These are phyloP conservation scores for Claviceps arundinis DNA, from an alignment of 2,329 filamentous ascomycete genomes.

Conservation along the genomic window DNA sequence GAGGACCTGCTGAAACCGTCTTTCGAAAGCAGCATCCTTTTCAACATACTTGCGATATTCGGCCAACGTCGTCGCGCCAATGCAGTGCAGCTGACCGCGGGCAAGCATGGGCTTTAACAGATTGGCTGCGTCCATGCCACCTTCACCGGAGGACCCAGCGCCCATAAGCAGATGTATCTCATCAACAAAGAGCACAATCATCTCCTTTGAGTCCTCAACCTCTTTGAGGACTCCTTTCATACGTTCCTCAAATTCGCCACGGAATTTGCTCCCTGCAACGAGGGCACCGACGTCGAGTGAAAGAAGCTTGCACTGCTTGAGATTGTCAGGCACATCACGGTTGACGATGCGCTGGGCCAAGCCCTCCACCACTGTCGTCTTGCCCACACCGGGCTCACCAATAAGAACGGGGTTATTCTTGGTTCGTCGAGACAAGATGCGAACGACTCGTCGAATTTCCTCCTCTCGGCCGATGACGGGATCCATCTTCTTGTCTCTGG, in stretches of 20 bases:
- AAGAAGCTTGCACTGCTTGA: constrained; percentile 84
- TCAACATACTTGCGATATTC: constrained; percentile 99
- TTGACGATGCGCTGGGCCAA: constrained; percentile 93
- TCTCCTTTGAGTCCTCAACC: constrained; percentile 86
- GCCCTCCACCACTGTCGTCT: constrained; percentile 95
- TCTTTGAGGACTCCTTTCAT: constrained; percentile 99
- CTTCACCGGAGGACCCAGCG: constrained; percentile 84
- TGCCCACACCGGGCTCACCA: constrained; percentile 94
- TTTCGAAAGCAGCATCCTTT: constrained; percentile 95
- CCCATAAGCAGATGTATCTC: constrained; percentile 99
- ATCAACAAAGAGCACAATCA: constrained; percentile 95
- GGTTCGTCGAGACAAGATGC: constrained; percentile 82
- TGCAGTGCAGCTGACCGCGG: constrained; percentile 91
- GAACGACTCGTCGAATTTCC: constrained; percentile 82
- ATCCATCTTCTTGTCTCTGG: constrained; percentile 93
- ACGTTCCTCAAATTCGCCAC: constrained; percentile 95
- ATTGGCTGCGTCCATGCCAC: constrained; percentile 97
- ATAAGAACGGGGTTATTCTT: constrained; percentile 99
- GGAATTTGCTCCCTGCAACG: constrained; percentile 95
- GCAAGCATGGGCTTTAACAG: constrained; percentile 96
- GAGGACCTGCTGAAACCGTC: constrained; percentile 94
- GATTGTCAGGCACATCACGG: constrained; percentile 86
- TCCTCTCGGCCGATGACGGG: constrained; percentile 95
- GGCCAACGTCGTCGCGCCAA: constrained; percentile 85
- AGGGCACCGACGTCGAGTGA: constrained; percentile 91